phyloP scores from a whole-genome alignment of 208 protist species.

The Crithidia brevicula region DNA sequence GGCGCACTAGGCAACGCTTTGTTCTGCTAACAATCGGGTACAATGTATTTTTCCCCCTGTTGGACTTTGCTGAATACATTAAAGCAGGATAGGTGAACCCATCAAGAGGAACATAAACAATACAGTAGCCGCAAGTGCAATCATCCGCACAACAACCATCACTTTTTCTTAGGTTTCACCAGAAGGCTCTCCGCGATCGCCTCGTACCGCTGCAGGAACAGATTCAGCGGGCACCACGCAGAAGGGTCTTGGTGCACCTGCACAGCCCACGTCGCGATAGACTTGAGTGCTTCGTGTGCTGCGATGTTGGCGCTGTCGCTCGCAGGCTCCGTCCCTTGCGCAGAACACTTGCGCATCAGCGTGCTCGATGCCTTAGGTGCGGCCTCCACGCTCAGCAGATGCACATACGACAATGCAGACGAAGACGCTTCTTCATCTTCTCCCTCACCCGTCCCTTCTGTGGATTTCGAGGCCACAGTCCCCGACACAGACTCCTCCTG shows the following conservation, averaged over 20 bases:
- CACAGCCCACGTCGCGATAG: slow-evolving; percentile 5
- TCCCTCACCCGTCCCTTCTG: background rate
- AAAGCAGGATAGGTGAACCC: too few species aligned
- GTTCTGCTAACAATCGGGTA: too few species aligned
- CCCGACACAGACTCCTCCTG: background rate
- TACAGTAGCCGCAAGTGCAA: too few species aligned
- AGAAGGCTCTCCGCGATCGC: slow-evolving; percentile 34
- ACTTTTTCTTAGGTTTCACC: background rate
- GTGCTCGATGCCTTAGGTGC: background rate
- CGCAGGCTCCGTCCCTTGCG: too few species aligned
- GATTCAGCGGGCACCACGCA: slow-evolving; percentile 18
- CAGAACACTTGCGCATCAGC: background rate
- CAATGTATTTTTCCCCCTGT: too few species aligned
- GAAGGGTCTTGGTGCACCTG: slow-evolving; percentile 14
- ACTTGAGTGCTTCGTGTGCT: slow-evolving; percentile 5
- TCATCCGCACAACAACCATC: too few species aligned
- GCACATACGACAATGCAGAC: background rate
- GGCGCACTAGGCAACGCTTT: too few species aligned
- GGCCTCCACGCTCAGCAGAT: background rate
- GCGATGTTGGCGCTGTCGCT: too few species aligned
- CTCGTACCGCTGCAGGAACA: slow-evolving; percentile 51
- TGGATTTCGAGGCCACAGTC: background rate
- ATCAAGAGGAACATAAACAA: too few species aligned
- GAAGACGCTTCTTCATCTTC: background rate
- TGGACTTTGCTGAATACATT: too few species aligned